Evolutionary conservation across 495 filamentous ascomycete genomes (phyloP).

Genomic region (Penicillium mononematosum): DNA sequence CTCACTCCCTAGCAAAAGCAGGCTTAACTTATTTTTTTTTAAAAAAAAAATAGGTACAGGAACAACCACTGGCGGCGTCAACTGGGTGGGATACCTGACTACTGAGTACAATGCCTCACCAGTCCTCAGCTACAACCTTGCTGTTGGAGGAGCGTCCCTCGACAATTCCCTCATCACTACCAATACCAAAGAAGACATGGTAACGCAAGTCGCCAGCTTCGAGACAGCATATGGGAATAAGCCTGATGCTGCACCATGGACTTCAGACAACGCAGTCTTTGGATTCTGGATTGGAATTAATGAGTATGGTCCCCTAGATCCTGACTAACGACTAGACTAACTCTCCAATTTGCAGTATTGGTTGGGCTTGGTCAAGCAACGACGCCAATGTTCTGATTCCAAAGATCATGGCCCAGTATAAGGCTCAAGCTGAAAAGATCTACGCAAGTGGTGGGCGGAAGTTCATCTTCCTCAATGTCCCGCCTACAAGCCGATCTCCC

Average conservation of each 20-base stretch:
- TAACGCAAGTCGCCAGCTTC: constrained; percentile 33
- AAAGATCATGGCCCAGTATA: constrained; percentile 59
- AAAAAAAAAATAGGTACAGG: constrained; percentile 34
- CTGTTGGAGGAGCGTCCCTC: constrained; percentile 57
- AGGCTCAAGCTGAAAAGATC: constrained; percentile 52
- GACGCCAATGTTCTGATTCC: constrained; percentile 45
- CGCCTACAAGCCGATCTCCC: constrained; percentile 67
- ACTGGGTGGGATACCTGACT: constrained; percentile 58
- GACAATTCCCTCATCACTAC: constrained; percentile 46
- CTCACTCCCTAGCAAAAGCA: neutral
- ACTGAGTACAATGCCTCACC: constrained; percentile 52
- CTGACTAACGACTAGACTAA: neutral
- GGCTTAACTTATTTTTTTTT: neutral
- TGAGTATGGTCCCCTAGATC: constrained; percentile 42
- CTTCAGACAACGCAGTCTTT: constrained; percentile 59
- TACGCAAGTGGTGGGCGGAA: constrained; percentile 67
- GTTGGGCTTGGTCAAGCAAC: constrained; percentile 57
- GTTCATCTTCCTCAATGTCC: constrained; percentile 74
- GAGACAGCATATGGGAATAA: constrained; percentile 27
- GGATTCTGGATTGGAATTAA: constrained; percentile 79
- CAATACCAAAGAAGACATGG: constrained; percentile 26
- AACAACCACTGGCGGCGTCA: constrained; percentile 51
- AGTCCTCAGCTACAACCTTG: constrained; percentile 56
- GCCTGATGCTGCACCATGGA: constrained; percentile 56
- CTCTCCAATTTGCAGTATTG: constrained; percentile 41